Evolutionary conservation across 2,329 filamentous ascomycete species (phyloP).

Genomic region (Didymosphaeria variabile): DNA sequence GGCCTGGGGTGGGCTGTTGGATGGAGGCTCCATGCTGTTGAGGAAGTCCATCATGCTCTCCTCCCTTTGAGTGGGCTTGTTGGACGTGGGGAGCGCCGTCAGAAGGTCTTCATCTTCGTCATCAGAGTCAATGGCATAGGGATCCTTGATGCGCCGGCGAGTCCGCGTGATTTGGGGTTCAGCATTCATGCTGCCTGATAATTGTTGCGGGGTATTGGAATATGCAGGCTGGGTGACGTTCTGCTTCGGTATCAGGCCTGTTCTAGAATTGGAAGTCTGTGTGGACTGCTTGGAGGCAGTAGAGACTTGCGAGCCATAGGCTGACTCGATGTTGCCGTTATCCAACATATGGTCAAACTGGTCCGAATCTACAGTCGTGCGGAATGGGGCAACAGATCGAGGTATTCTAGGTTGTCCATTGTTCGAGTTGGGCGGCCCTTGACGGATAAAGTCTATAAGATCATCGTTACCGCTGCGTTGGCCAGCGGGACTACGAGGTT

Average conservation of each 20-base stretch:
- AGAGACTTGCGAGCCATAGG: conserved; percentile 47
- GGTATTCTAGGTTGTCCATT: conserved; percentile 76
- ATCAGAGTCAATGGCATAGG: conserved; percentile 83
- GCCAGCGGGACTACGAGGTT: conserved; percentile 73
- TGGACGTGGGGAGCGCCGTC: conserved; percentile 55
- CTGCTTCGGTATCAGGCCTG: conserved; percentile 66
- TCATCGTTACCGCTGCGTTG: conserved; percentile 77
- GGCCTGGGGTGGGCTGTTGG: conserved; percentile 41
- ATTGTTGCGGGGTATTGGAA: conserved; percentile 46
- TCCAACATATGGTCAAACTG: conserved; percentile 63
- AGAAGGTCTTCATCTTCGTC: conserved; percentile 61
- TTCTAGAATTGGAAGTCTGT: conserved; percentile 77
- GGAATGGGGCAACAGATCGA: conserved; percentile 83
- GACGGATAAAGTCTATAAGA: conserved; percentile 93
- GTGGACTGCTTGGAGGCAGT: conserved; percentile 54
- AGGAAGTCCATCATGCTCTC: conserved; percentile 79
- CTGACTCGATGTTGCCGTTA: conserved; percentile 43
- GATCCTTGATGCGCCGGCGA: conserved; percentile 81
- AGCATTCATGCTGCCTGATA: conserved; percentile 43
- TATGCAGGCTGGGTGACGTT: conserved; percentile 47
- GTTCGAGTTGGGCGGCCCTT: conserved; percentile 73
- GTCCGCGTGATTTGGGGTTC: conserved; percentile 73
- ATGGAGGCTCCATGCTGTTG: conserved; percentile 72
- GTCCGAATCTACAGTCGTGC: conserved; percentile 86
- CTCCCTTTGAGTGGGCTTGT: conserved; percentile 38